phyloP scores from a whole-genome alignment of 2,329 filamentous ascomycete genomes.

The Oidium heveae region DNA sequence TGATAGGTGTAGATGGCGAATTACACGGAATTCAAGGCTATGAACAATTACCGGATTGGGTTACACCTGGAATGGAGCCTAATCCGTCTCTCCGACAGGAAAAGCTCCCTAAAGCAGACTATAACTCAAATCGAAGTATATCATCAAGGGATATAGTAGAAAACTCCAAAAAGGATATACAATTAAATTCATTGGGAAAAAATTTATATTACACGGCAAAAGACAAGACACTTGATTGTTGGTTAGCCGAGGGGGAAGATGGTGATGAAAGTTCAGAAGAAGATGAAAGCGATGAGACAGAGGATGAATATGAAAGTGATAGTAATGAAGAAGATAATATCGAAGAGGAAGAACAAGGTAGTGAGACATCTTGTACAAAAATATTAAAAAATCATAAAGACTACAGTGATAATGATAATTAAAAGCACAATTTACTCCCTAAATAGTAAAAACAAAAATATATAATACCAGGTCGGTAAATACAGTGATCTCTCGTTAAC shows the following conservation, averaged over 20 bases:
- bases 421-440: conserved; percentile 1
- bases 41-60: conserved; percentile 61
- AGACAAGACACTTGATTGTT: conserved; percentile 73
- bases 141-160: conserved; percentile 41
- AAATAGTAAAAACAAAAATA: not conserved
- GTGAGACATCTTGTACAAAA: conserved; percentile 7
- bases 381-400: conserved; percentile 11
- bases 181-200: conserved; percentile 17
- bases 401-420: conserved; percentile 1
- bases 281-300: conserved; percentile 24
- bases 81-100: conserved; percentile 46
- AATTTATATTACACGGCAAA: conserved; percentile 20
- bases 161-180: conserved; percentile 21
- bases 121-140: conserved; percentile 18
- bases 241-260: conserved; percentile 41
- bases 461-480: no score
- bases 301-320: conserved; percentile 15
- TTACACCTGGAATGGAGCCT: conserved; percentile 54
- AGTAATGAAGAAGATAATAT: conserved; percentile 15
- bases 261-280: conserved; percentile 25
- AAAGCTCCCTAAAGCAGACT: conserved; percentile 16
- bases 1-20: conserved; percentile 53
- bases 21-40: conserved; percentile 57
- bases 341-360: conserved; percentile 9
- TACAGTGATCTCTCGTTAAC: no score